Evolutionary conservation across 2,329 filamentous ascomycete species (phyloP).

Genomic region (Fusarium haematococcum): DNA sequence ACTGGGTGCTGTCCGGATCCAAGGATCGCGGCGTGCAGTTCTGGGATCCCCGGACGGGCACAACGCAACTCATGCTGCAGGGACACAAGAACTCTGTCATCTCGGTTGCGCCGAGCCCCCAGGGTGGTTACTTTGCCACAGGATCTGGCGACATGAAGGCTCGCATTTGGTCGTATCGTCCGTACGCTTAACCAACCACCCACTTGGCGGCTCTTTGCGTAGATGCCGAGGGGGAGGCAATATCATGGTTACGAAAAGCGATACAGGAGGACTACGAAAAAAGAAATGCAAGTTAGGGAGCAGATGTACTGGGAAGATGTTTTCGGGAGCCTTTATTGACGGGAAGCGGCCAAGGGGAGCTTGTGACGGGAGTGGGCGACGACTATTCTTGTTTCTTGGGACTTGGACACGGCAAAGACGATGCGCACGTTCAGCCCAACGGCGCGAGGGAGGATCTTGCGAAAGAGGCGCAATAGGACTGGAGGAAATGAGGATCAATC

Average conservation of each 20-base stretch:
- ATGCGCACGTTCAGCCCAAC: constrained; percentile 27
- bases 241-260: constrained; percentile 18
- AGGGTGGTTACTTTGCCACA: constrained; percentile 90
- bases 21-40: constrained; percentile 99
- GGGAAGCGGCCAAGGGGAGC: constrained; percentile 19
- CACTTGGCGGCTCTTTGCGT: constrained; percentile 25
- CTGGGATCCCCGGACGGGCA: constrained; percentile 95
- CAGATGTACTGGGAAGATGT: constrained; percentile 25
- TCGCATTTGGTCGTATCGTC: constrained; percentile 91
- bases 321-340: constrained; percentile 20
- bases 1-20: constrained; percentile 96
- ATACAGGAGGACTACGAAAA: constrained; percentile 21
- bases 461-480: constrained; percentile 45
- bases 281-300: constrained; percentile 7
- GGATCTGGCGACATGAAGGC: constrained; percentile 98
- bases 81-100: constrained; percentile 99
- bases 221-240: constrained; percentile 19
- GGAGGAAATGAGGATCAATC: constrained; percentile 40
- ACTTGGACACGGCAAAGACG: constrained; percentile 31
- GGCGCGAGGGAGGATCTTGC: constrained; percentile 37
- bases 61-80: constrained; percentile 97
- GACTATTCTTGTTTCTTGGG: constrained; percentile 41
- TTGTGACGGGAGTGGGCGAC: constrained; percentile 32
- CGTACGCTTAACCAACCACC: constrained; percentile 48
- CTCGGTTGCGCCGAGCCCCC: constrained; percentile 93